These are phyloP conservation scores for Dichotomocladium elegans DNA, from an alignment of 371 early-diverging fungal species.

Conservation along the genomic window DNA sequence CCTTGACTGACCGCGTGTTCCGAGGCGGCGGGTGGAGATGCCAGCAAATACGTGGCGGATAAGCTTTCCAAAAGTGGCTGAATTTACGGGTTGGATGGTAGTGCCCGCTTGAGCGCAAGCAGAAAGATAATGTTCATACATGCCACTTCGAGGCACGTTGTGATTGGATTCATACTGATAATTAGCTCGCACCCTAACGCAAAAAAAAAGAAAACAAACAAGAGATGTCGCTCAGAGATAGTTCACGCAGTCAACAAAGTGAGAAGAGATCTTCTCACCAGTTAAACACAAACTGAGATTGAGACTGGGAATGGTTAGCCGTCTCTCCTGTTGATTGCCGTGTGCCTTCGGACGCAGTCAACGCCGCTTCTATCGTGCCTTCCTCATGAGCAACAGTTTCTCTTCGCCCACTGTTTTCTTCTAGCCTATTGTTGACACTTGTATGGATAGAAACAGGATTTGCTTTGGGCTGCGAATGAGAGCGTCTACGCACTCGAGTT, in stretches of 20 bases:
- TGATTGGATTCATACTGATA: conserved; percentile 48
- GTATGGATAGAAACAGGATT: no score
- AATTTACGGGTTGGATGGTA: conserved; percentile 55
- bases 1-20: conserved; percentile 60
- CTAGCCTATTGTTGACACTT: no score
- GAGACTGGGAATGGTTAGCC: no score
- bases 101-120: conserved; percentile 41
- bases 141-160: conserved; percentile 57
- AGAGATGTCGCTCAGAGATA: not conserved
- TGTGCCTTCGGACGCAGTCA: no score
- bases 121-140: conserved; percentile 58
- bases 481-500: no score
- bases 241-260: not conserved
- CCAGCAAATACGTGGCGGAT: conserved; percentile 59
- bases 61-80: conserved; percentile 68
- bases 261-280: not conserved
- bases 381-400: no score
- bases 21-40: conserved; percentile 59
- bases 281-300: not conserved
- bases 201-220: not conserved
- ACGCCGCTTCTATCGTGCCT: no score
- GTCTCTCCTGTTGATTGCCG: no score
- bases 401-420: no score
- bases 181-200: conserved; percentile 46
- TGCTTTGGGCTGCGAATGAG: no score